Base-by-base conservation (phyloP, 306 rosid species). In the Glycine soja region DNA sequence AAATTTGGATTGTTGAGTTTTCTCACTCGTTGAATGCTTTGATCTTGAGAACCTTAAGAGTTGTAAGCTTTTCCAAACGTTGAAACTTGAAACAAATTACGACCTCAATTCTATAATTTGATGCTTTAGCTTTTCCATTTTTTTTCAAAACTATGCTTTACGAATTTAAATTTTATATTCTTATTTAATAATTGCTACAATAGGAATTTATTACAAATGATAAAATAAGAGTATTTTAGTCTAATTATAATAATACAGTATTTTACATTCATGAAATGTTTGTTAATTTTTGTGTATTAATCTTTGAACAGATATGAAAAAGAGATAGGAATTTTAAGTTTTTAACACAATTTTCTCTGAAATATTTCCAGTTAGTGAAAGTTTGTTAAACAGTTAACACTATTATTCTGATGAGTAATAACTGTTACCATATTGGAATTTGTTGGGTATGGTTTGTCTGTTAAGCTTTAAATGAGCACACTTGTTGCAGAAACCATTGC, bases 21-120 rank as follows among this genome's bases (percentile, higher is more conserved):
- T 24, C 30, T 24, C 30, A 24, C 30, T 24, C 30, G 30, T 57
- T 58, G 18, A 71, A 71, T 50, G 8, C 52, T 59, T 16, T 80
- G 74, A 80, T 66, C 36, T 53, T 74, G 9, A 73, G 59, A 80
- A 42, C 18, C n/a, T 61, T 38, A 36, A 15, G 57, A 51, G 15
- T 14, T 47, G 24, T 19, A 34, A 34, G 40, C 18, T 19, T 63
- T 15, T 47, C 53, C 56, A 53, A 62, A 62, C 24, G 18, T 46
- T 16, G 8, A 5, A 66, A 74, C 69, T 43, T 54, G 38, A 34
- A 34, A 34, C 38, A 3, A 3, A 3, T 64, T 47, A 11, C 40
- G 13, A 32, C 45, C 16, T 32, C 45, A 12, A 43, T 62, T 34
- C 9, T 62, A 62, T 12, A 0, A 0, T 24, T 32, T 32, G 5